Percentiles rank a stretch among this genome's conserved stretches.
Evolutionary conservation across 495 filamentous ascomycete species (phyloP).

Genomic region (Penicillium argentinense): DNA sequence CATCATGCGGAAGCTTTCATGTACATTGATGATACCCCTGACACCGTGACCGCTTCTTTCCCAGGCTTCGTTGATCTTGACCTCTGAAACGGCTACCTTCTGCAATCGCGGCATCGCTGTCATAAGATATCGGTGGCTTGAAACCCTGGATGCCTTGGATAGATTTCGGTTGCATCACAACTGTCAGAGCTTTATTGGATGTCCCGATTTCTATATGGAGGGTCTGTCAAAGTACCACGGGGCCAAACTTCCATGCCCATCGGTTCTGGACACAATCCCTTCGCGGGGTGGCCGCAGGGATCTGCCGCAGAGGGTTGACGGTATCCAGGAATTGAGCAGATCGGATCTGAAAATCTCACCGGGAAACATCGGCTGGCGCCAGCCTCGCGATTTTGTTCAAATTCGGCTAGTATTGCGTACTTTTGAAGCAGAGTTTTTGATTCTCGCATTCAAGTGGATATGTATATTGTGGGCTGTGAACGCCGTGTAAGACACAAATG

Average conservation of each 20-base stretch:
- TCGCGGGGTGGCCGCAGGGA: neutral
- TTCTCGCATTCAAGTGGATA: neutral
- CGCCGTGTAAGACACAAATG: too few species aligned
- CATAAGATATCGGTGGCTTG: neutral
- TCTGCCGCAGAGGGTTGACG: neutral
- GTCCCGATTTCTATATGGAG: too few species aligned
- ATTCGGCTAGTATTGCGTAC: too few species aligned
- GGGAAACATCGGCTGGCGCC: neutral
- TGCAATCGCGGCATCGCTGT: neutral
- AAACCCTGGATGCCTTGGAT: neutral
- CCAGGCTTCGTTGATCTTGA: neutral
- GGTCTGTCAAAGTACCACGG: too few species aligned
- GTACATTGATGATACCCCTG: neutral
- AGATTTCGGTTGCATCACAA: neutral
- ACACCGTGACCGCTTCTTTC: slow-evolving; percentile 1
- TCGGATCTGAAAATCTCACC: slow-evolving; percentile 6
- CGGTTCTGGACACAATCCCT: neutral
- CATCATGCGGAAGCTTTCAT: too few species aligned
- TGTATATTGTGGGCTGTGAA: too few species aligned
- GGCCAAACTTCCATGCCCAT: too few species aligned
- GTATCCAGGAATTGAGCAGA: neutral
- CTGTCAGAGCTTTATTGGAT: too few species aligned
- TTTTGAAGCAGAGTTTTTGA: slow-evolving; percentile 3
- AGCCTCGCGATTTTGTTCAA: neutral
- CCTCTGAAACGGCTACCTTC: neutral